Percentiles rank a stretch among this genome's conserved stretches.
These are phyloP conservation scores for Graphilbum fragrans DNA, from an alignment of 2,329 filamentous ascomycete species.

Conservation along the genomic window DNA sequence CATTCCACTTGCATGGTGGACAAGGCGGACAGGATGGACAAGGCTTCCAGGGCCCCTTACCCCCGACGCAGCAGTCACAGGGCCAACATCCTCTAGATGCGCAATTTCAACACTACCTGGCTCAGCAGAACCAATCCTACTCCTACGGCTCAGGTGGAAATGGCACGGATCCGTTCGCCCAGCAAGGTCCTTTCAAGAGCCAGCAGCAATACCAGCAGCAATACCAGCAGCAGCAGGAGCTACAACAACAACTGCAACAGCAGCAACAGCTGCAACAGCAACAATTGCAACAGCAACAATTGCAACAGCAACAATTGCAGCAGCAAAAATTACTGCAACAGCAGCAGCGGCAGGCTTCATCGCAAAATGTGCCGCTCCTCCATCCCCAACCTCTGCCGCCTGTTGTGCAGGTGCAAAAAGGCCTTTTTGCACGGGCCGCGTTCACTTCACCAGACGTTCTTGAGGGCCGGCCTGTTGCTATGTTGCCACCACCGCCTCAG, in stretches of 20 bases:
- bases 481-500: not conserved
- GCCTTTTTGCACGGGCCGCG: not conserved
- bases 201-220: slow-evolving; percentile 3
- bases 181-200: no score
- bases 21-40: no score
- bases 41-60: no score
- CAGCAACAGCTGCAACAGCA: not conserved
- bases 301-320: not conserved
- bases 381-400: slow-evolving; percentile 1
- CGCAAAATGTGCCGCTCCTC: not conserved
- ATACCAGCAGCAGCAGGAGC: slow-evolving; percentile 1
- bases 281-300: not conserved
- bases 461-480: not conserved
- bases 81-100: no score
- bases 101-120: no score
- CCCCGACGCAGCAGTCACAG: no score
- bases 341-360: not conserved
- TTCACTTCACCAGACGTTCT: not conserved
- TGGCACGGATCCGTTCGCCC: no score
- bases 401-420: slow-evolving; percentile 1
- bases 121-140: no score
- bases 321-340: not conserved
- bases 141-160: no score
- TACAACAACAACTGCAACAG: not conserved
- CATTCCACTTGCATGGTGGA: no score